Percentiles rank a stretch among this genome's conserved stretches.
Conservation (phyloP, 495 filamentous ascomycete species). For the Endocarpon pusillum region DNA sequence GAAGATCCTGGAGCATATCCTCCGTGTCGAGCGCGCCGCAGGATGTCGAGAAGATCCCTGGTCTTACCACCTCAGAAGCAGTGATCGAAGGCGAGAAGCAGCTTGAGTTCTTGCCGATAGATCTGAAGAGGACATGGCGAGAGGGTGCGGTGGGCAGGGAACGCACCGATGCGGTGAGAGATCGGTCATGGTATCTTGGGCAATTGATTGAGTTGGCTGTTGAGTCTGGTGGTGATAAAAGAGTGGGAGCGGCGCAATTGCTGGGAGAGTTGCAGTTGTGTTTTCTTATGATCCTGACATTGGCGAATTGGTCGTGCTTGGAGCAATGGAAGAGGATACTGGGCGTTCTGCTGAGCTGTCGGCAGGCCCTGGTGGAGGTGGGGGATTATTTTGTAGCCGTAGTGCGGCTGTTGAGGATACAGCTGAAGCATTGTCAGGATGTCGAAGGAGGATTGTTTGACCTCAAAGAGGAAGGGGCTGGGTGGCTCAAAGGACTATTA, state of each 20-base stretch:
- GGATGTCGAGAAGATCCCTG: slow-evolving; percentile 35
- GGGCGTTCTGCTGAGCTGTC: slow-evolving; percentile 52
- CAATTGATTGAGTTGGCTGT: slow-evolving; percentile 28
- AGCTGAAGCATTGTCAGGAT: slow-evolving; percentile 54
- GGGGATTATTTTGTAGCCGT: slow-evolving; percentile 42
- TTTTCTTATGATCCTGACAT: slow-evolving; percentile 62
- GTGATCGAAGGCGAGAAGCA: slow-evolving; percentile 20
- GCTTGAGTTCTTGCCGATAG: slow-evolving; percentile 28
- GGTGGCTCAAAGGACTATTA: slow-evolving; percentile 36
- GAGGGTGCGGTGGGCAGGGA: slow-evolving; percentile 52
- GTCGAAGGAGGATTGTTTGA: slow-evolving; percentile 44
- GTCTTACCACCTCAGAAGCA: slow-evolving; percentile 16
- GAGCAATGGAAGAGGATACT: slow-evolving; percentile 78
- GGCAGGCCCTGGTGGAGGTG: slow-evolving; percentile 34
- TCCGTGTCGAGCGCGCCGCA: slow-evolving; percentile 26
- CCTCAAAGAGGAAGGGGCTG: slow-evolving; percentile 34
- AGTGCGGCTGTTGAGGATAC: slow-evolving; percentile 44
- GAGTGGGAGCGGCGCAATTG: slow-evolving; percentile 28
- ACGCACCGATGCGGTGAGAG: slow-evolving; percentile 51
- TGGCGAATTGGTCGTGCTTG: slow-evolving; percentile 72
- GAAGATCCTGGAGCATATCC: not conserved
- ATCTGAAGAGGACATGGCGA: slow-evolving; percentile 48
- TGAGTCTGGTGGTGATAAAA: slow-evolving; percentile 11
- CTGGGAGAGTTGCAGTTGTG: slow-evolving; percentile 79
- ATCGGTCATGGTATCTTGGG: slow-evolving; percentile 52